Conservation (phyloP, 805 yeast genomes). For the Ogataea thermomethanolica region DNA sequence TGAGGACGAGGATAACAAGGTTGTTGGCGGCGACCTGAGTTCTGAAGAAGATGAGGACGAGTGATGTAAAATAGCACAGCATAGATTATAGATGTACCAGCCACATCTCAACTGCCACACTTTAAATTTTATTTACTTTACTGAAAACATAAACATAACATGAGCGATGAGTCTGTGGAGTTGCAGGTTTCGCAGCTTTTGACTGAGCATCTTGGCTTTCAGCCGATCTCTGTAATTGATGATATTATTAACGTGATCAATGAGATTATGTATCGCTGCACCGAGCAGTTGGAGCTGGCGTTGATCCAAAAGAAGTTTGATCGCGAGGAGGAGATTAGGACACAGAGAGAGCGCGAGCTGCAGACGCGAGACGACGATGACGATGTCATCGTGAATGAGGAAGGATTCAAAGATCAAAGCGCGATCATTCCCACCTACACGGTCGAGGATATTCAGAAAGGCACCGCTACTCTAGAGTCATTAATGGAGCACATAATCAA, state of each 20-base stretch:
- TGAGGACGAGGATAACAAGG: conserved; percentile 27
- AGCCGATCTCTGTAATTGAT: conserved; percentile 79
- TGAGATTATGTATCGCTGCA: conserved; percentile 76
- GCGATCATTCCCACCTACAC: conserved; percentile 9
- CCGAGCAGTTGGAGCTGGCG: conserved; percentile 71
- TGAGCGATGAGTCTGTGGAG: conserved; percentile 16
- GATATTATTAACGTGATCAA: conserved; percentile 87
- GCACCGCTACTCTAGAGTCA: conserved; percentile 78
- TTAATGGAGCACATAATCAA: conserved; percentile 73
- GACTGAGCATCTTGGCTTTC: conserved; percentile 83
- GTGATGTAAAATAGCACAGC: conserved; percentile 8
- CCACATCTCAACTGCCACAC: conserved; percentile 9
- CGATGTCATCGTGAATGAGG: conserved; percentile 28
- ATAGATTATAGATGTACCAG: conserved; percentile 5
- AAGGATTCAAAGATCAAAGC: conserved; percentile 8
- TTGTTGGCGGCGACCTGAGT: conserved; percentile 23
- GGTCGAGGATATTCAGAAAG: conserved; percentile 57
- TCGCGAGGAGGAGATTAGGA: conserved; percentile 20
- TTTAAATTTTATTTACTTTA: not conserved
- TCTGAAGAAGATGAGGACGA: conserved; percentile 24
- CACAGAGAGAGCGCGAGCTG: conserved; percentile 8
- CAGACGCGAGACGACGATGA: conserved; percentile 23
- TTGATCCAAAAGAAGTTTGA: conserved; percentile 38
- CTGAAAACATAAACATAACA: conserved; percentile 7
- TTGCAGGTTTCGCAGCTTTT: conserved; percentile 44